phyloP scores from a whole-genome alignment of 495 filamentous ascomycete genomes.

The Neurospora sp. region DNA sequence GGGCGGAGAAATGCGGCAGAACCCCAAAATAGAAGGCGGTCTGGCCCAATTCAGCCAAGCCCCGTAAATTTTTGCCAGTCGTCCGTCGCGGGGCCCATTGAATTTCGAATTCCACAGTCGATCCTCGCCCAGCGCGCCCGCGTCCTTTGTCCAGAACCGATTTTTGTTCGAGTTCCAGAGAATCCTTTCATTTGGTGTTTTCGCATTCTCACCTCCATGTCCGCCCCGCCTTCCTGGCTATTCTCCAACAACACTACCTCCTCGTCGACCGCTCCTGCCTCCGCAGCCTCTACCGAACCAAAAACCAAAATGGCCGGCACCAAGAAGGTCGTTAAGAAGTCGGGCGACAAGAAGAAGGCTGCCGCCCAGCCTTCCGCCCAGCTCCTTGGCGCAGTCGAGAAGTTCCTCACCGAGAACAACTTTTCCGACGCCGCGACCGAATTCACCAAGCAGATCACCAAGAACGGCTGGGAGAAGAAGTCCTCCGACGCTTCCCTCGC shows the following conservation, averaged over 20 bases:
- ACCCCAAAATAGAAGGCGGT: constrained; percentile 11
- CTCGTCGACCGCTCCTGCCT: neutral
- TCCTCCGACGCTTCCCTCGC: constrained; percentile 28
- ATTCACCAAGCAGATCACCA: constrained; percentile 47
- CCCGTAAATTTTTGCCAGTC: constrained; percentile 5
- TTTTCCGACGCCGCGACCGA: constrained; percentile 48
- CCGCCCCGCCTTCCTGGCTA: constrained; percentile 32
- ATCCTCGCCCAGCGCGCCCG: neutral
- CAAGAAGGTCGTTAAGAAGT: constrained; percentile 20
- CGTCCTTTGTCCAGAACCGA: constrained; percentile 1
- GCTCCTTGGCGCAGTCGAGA: constrained; percentile 54
- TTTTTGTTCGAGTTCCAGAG: neutral
- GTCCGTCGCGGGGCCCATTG: neutral
- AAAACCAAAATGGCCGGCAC: constrained; percentile 2
- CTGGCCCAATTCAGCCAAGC: neutral
- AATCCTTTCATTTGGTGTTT: neutral
- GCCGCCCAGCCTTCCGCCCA: constrained; percentile 38
- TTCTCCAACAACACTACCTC: constrained; percentile 33
- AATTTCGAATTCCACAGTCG: neutral
- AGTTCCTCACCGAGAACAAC: constrained; percentile 56
- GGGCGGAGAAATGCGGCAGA: constrained; percentile 5
- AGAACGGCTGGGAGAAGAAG: constrained; percentile 33
- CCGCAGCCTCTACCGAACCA: neutral
- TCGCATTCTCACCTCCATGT: constrained; percentile 15
- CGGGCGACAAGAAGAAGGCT: constrained; percentile 13